Conservation (phyloP, 1,284 basidiomycete species). For the Malassezia sympodialis region DNA sequence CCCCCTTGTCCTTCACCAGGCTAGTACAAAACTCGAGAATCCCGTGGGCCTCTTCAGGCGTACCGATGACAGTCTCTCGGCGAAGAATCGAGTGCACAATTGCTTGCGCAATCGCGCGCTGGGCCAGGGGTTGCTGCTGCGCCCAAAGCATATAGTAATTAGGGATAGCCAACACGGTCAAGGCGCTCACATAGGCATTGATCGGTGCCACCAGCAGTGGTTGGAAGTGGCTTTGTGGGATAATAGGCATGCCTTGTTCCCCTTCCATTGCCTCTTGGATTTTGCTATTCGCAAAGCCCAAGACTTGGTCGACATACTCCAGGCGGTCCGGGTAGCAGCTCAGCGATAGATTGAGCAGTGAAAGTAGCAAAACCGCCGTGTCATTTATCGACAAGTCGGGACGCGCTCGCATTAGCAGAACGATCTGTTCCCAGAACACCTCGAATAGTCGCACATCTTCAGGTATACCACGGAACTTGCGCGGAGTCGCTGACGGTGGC, state of each 20-base stretch:
- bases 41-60: conserved; percentile 45
- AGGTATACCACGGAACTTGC: conserved; percentile 45
- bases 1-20: conserved; percentile 37
- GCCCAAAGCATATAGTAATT: conserved; percentile 35
- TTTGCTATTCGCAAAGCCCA: conserved; percentile 40
- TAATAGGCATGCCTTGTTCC: conserved; percentile 29
- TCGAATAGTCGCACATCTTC: conserved; percentile 46
- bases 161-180: conserved; percentile 42
- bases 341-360: conserved; percentile 41
- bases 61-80: conserved; percentile 40
- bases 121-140: conserved; percentile 36
- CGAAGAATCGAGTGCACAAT: conserved; percentile 40
- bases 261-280: conserved; percentile 12
- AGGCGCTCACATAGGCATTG: conserved; percentile 36
- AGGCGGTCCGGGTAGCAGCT: conserved; percentile 47
- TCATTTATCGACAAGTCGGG: conserved; percentile 45
- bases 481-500: conserved; percentile 10
- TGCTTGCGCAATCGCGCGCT: conserved; percentile 41
- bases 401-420: conserved; percentile 43
- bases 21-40: conserved; percentile 39
- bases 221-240: conserved; percentile 33
- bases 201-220: conserved; percentile 41
- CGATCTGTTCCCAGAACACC: conserved; percentile 47
- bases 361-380: conserved; percentile 40
- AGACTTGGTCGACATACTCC: conserved; percentile 46